Conservation (phyloP, 1,284 basidiomycete genomes). For the Fomitopsis betulina region DNA sequence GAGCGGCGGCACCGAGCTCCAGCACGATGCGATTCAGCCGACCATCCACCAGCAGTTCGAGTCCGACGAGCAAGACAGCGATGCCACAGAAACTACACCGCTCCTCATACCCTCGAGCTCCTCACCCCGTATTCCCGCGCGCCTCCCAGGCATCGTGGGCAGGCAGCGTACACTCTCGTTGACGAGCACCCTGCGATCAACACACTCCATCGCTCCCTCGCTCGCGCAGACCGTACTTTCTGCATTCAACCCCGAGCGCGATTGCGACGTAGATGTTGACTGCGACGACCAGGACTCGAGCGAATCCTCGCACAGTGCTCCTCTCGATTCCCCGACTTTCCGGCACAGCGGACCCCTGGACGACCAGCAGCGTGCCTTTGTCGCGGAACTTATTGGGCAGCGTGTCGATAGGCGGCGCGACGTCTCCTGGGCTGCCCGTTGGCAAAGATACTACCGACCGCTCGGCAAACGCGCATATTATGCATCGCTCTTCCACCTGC, state of each 20-base stretch:
- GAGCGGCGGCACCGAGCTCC: constrained; percentile 22
- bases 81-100: constrained; percentile 38
- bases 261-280: constrained; percentile 34
- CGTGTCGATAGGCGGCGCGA: constrained; percentile 6
- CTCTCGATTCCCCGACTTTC: constrained; percentile 11
- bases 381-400: constrained; percentile 16
- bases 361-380: constrained; percentile 17
- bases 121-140: constrained; percentile 12
- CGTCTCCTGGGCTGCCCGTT: constrained; percentile 21
- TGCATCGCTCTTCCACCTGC: constrained; percentile 57
- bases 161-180: constrained; percentile 48
- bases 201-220: constrained; percentile 50
- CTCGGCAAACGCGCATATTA: constrained; percentile 52
- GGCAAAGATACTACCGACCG: constrained; percentile 61
- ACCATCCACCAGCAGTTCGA: constrained; percentile 7
- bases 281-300: constrained; percentile 17
- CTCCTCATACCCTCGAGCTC: constrained; percentile 29
- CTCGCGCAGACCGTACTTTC: constrained; percentile 64
- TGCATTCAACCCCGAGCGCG: constrained; percentile 46
- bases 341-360: constrained; percentile 11
- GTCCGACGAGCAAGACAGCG: constrained; percentile 14
- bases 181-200: constrained; percentile 45
- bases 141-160: constrained; percentile 15
- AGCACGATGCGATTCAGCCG: constrained; percentile 15
- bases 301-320: constrained; percentile 9